phyloP scores from a whole-genome alignment of 495 filamentous ascomycete genomes.

The Penicillium turbatum region DNA sequence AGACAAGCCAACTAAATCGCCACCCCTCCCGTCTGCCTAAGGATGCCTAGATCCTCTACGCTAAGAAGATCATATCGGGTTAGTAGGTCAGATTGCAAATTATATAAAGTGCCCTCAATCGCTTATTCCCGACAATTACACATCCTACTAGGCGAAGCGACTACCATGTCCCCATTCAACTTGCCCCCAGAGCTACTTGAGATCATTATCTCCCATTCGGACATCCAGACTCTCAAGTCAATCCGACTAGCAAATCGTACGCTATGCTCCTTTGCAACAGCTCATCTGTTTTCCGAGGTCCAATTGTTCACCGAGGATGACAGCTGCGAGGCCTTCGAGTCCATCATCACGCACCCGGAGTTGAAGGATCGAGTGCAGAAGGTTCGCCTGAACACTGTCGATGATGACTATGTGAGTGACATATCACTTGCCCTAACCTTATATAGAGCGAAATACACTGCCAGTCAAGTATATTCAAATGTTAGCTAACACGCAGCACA shows the following conservation, averaged over 20 bases:
- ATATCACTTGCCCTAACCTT: no score
- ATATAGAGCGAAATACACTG: not conserved
- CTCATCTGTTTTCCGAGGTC: not conserved
- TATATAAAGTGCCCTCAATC: not conserved
- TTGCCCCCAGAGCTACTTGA: slow-evolving; percentile 1
- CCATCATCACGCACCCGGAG: not conserved
- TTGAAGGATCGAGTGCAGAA: not conserved
- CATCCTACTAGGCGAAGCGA: not conserved
- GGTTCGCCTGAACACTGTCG: slow-evolving; percentile 1
- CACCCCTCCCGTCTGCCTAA: not conserved
- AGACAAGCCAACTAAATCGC: no score
- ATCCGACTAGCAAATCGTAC: not conserved
- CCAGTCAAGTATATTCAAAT: not conserved
- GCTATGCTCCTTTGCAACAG: not conserved
- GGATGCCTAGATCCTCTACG: not conserved
- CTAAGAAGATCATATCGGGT: not conserved
- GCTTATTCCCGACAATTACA: no score
- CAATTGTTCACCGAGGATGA: not conserved
- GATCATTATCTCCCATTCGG: not conserved
- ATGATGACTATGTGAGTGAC: not conserved
- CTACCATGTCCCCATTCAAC: not conserved
- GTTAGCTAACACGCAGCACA: not conserved
- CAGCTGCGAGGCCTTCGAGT: slow-evolving; percentile 4
- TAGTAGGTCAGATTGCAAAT: not conserved
- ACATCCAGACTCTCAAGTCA: not conserved